Conservation (phyloP, 176 grass and related monocot species). For the Musa beccarii region DNA sequence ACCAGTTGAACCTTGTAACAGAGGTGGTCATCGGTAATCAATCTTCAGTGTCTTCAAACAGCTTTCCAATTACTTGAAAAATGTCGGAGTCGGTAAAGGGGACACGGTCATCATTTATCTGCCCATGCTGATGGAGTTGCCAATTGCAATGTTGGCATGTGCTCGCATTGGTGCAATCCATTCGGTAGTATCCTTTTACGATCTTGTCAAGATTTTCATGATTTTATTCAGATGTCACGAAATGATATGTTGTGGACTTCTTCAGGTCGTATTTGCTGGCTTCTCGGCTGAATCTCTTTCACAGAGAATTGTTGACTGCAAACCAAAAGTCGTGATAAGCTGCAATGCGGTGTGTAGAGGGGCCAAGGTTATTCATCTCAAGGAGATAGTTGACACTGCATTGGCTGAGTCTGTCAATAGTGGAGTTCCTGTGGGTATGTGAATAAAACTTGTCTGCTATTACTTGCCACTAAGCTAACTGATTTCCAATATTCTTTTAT, state of each 20-base stretch:
- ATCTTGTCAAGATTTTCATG: neutral
- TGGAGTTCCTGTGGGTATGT: slow-evolving; percentile 60
- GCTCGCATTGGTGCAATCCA: slow-evolving; percentile 85
- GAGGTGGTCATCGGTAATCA: neutral
- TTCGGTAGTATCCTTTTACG: slow-evolving; percentile 37
- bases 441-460: neutral
- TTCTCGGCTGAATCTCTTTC: slow-evolving; percentile 78
- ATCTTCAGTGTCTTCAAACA: slow-evolving; percentile 21
- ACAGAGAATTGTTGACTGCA: slow-evolving; percentile 74
- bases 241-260: neutral
- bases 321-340: slow-evolving; percentile 79
- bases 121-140: slow-evolving; percentile 93
- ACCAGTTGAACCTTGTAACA: neutral
- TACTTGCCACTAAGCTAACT: too few species aligned
- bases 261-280: slow-evolving; percentile 91
- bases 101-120: slow-evolving; percentile 86
- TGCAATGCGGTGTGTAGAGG: slow-evolving; percentile 81
- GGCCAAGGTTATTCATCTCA: slow-evolving; percentile 57
- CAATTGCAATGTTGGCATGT: slow-evolving; percentile 90
- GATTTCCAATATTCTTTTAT: too few species aligned
- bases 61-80: slow-evolving; percentile 92
- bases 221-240: neutral
- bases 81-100: slow-evolving; percentile 58
- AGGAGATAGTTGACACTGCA: slow-evolving; percentile 74
- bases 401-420: slow-evolving; percentile 48